A percentile compares a stretch with the other conserved stretches of the same genome.
Evolutionary conservation across 306 rosid genomes (phyloP).

Genomic region (Urtica urens): DNA sequence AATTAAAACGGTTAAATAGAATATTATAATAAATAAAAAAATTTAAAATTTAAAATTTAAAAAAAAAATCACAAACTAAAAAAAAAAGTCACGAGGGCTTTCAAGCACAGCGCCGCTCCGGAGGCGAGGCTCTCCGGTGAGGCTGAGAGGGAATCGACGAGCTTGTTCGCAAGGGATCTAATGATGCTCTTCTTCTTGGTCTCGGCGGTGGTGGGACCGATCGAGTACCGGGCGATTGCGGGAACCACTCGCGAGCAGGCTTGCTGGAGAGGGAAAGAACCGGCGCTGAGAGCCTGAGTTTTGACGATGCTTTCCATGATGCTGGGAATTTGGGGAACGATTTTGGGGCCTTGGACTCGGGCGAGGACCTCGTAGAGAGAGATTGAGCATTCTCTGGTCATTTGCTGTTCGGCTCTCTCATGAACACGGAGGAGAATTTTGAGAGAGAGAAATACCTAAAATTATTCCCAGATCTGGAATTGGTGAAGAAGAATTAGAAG

Average conservation of each 20-base stretch:
- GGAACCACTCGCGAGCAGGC: constrained; percentile 87
- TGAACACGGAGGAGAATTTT: no score
- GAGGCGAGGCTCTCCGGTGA: constrained; percentile 68
- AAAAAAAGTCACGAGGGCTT: constrained; percentile 67
- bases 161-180: constrained; percentile 65
- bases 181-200: constrained; percentile 51
- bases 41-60: no score
- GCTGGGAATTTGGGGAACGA: constrained; percentile 58
- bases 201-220: constrained; percentile 78
- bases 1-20: no score
- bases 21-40: no score
- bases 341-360: constrained; percentile 69
- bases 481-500: no score
- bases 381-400: constrained; percentile 64
- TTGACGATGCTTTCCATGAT: constrained; percentile 69
- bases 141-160: constrained; percentile 55
- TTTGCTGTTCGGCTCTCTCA: no score
- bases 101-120: constrained; percentile 81
- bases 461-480: no score
- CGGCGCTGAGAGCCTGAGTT: constrained; percentile 73
- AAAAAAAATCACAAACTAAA: no score
- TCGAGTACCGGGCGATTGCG: constrained; percentile 75
- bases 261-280: constrained; percentile 78
- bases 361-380: constrained; percentile 85
- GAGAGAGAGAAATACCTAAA: no score